These are phyloP conservation scores for Phaseolus lunatus DNA, from an alignment of 306 rosid species.

Conservation along the genomic window DNA sequence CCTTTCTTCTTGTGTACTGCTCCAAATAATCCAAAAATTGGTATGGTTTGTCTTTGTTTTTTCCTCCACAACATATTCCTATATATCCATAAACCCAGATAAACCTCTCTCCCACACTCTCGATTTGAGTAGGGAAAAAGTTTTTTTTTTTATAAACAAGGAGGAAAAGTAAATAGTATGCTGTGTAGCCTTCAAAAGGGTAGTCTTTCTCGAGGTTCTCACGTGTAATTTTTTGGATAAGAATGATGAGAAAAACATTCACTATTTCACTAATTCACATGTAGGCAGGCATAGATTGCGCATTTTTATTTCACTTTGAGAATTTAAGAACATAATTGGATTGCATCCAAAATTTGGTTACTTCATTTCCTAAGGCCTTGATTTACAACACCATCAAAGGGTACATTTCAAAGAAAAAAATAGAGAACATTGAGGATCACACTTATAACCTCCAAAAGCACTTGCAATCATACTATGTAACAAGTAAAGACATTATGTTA, in stretches of 20 bases:
- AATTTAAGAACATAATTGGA: slow-evolving; percentile 37
- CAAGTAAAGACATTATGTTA: slow-evolving; percentile 42
- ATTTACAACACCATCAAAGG: slow-evolving; percentile 51
- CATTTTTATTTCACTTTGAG: background rate
- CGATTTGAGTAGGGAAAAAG: slow-evolving; percentile 51
- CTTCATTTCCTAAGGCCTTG: slow-evolving; percentile 50
- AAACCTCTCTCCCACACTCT: slow-evolving; percentile 50
- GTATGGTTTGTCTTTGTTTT: slow-evolving; percentile 36
- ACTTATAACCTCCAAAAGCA: slow-evolving; percentile 45
- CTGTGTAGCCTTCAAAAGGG: slow-evolving; percentile 46
- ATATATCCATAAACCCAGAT: slow-evolving; percentile 40
- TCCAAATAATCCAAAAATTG: slow-evolving; percentile 49
- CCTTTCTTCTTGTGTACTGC: slow-evolving; percentile 53
- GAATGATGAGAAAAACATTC: slow-evolving; percentile 34
- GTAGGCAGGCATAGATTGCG: slow-evolving; percentile 6
- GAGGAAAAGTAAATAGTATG: slow-evolving; percentile 44
- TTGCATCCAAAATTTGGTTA: slow-evolving; percentile 49
- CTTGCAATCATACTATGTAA: slow-evolving; percentile 48
- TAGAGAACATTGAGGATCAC: slow-evolving; percentile 46
- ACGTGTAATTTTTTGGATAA: slow-evolving; percentile 51
- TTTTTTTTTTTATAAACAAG: background rate
- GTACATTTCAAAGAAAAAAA: slow-evolving; percentile 1
- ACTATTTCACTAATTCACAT: slow-evolving; percentile 19
- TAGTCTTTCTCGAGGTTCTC: slow-evolving; percentile 57
- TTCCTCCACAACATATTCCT: slow-evolving; percentile 46